Conservation (phyloP, 1,284 basidiomycete species). For the Cronartium quercuum region DNA sequence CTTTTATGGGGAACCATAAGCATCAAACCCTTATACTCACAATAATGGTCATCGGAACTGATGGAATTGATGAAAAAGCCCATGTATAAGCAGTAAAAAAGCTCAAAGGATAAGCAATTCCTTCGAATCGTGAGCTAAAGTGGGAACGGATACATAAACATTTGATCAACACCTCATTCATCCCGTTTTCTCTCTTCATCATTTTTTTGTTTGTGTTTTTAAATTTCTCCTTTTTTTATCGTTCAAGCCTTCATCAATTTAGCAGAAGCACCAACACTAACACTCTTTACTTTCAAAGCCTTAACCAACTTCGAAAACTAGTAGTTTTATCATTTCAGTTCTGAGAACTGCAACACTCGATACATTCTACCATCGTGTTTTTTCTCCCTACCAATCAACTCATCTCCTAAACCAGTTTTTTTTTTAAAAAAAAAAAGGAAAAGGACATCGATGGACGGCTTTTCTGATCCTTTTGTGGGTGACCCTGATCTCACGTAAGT, state of each 20-base stretch:
- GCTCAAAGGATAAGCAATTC: too few species aligned
- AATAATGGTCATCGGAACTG: too few species aligned
- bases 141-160: neutral
- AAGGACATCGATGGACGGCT: neutral
- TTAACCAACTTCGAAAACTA: neutral
- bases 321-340: neutral
- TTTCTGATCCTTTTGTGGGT: neutral
- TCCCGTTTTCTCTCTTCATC: neutral
- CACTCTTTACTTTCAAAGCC: neutral
- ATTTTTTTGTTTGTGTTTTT: neutral
- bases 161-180: neutral
- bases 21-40: too few species aligned
- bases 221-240: neutral
- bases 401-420: neutral
- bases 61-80: too few species aligned
- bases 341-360: neutral
- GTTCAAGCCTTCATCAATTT: neutral
- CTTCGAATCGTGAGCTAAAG: too few species aligned
- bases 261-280: neutral
- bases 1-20: too few species aligned
- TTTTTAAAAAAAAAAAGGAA: neutral
- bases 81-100: too few species aligned
- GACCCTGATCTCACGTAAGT: neutral
- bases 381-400: neutral
- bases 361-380: neutral